Base-by-base conservation (phyloP, 192 early-diverging fungal species). In the Backusella tuberculispora region DNA sequence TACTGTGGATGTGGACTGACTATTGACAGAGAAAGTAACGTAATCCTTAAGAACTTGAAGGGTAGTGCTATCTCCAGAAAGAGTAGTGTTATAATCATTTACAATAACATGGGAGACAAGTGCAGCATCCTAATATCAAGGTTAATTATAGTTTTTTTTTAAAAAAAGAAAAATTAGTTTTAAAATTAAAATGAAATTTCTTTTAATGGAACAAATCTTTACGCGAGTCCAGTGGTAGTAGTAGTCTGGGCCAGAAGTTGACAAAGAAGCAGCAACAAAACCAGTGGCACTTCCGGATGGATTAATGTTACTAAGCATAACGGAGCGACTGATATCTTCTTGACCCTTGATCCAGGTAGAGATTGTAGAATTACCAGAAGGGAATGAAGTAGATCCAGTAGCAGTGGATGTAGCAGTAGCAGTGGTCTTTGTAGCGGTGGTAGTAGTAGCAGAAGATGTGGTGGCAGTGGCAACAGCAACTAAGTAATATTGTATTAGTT, bases 191-290 rank as follows among this genome's bases (percentile, higher is more conserved):
- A 17, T 7, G n/a, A 26, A 26, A 13, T 37, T 19, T 0, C 6
- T 69, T 44, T 45, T 34, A 37, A 4, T 42, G 19, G 75, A 65
- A 87, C 90, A 88, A 9, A 83, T 82, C 13, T 93, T 82, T 6
- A 87, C 92, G 8, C 93, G 80, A 12, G 87, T 86, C 94, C 94
- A 95, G 15, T 84, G 64, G 56, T 92, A 95, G 48, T 84, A 95
- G 83, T 95, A 95, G 81, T 95, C 83, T 1, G 89, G 91, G 15
- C 79, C 64, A n/a, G 44, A 63, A 1, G 73, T 77, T 40, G 72
- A 75, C 2, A 67, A 50, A 48, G 80, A 76, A 9, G 80, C 80
- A 46, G 73, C 69, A 24, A 81, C 42, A 63, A 77, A 77, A 21
- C 80, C 80, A n/a, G 40, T 43, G 4, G 47, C 68, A 29, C 75